Evolutionary conservation across 495 filamentous ascomycete species (phyloP).

Genomic region (Lentithecium fluviatile): DNA sequence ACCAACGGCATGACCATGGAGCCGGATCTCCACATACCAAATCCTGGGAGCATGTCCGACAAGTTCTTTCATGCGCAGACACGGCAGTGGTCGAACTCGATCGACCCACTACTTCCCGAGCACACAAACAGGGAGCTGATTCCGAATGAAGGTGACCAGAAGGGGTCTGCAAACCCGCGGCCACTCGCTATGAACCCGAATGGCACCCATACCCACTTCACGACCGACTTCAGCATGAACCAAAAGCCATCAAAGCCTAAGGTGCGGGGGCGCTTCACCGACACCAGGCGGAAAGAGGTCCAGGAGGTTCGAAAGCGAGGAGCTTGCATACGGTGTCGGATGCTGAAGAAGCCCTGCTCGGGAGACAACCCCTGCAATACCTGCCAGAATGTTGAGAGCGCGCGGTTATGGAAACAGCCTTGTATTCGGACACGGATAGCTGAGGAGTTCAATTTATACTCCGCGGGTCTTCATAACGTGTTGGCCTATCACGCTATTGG

Average conservation of each 20-base stretch:
- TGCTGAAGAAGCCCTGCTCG: slow-evolving; percentile 84
- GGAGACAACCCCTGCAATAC: slow-evolving; percentile 75
- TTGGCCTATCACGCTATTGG: slow-evolving; percentile 66
- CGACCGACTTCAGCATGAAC: slow-evolving; percentile 54
- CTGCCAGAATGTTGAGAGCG: slow-evolving; percentile 74
- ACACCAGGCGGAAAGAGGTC: slow-evolving; percentile 70
- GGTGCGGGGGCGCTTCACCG: slow-evolving; percentile 66
- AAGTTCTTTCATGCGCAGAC: slow-evolving; percentile 34
- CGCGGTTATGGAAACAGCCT: slow-evolving; percentile 75
- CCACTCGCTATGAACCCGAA: slow-evolving; percentile 59
- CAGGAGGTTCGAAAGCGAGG: slow-evolving; percentile 76
- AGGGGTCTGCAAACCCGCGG: slow-evolving; percentile 48
- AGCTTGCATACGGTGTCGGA: slow-evolving; percentile 81
- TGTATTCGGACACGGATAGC: slow-evolving; percentile 75
- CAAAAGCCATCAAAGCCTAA: slow-evolving; percentile 51
- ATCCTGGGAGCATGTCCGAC: slow-evolving; percentile 34
- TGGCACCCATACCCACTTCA: slow-evolving; percentile 56
- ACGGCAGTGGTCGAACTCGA: slow-evolving; percentile 20
- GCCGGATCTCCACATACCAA: slow-evolving; percentile 33
- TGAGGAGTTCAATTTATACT: slow-evolving; percentile 60
- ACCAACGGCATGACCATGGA: slow-evolving; percentile 37
- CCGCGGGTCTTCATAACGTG: slow-evolving; percentile 58
- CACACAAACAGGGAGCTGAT: slow-evolving; percentile 14
- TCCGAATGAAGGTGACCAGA: slow-evolving; percentile 14
- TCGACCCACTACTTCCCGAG: slow-evolving; percentile 39